Evolutionary conservation across 139 green algal genomes (phyloP).

Genomic region (Chlorella vulgaris): DNA sequence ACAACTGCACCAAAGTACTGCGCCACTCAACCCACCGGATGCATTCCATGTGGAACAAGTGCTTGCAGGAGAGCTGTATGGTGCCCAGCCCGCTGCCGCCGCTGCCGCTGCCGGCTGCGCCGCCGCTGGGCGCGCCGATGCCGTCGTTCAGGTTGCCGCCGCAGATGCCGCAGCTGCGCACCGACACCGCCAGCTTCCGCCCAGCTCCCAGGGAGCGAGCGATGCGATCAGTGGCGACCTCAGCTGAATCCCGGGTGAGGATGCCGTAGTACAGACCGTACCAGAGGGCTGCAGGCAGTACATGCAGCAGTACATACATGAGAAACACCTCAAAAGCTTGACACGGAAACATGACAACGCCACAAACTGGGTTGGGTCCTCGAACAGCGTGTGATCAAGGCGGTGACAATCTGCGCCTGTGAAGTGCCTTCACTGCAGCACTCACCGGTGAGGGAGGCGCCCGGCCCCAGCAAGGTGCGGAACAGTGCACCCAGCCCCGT

Average conservation of each 20-base stretch:
- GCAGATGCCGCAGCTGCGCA: constrained; percentile 82
- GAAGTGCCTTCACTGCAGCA: too few species aligned
- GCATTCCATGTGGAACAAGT: constrained; percentile 89
- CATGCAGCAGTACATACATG: neutral
- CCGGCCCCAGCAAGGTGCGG: constrained; percentile 27
- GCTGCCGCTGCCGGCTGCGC: neutral
- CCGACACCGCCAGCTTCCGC: constrained; percentile 49
- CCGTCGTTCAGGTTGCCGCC: constrained; percentile 56
- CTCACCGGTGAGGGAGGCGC: constrained; percentile 9
- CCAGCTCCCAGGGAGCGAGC: constrained; percentile 56
- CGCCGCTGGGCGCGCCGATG: neutral
- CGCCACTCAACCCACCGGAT: constrained; percentile 59
- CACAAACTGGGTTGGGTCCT: too few species aligned
- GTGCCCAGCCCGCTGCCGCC: constrained; percentile 7
- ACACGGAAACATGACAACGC: neutral
- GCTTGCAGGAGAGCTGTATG: constrained; percentile 83
- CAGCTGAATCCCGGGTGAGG: constrained; percentile 82
- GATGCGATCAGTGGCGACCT: constrained; percentile 81
- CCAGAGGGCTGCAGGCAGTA: constrained; percentile 42
- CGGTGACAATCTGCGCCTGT: too few species aligned
- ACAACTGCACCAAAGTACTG: too few species aligned
- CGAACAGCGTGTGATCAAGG: too few species aligned
- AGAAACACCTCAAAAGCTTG: too few species aligned
- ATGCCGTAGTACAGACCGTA: constrained; percentile 94
- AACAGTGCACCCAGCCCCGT: constrained; percentile 63